Evolutionary conservation across 495 filamentous ascomycete genomes (phyloP).

Genomic region (Hyaloscypha variabilis): DNA sequence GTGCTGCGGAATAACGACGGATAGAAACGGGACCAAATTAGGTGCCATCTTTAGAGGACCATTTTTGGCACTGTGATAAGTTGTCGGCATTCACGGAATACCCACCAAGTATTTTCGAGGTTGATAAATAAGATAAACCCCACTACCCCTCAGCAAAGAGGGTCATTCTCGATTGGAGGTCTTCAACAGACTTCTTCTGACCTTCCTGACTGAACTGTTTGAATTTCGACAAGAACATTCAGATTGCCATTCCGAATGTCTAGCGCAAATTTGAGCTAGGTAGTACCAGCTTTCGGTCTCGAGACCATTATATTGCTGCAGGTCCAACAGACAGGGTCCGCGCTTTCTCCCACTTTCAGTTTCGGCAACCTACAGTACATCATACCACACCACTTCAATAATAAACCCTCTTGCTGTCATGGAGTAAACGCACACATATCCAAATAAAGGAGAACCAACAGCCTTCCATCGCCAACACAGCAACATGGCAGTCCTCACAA

Average conservation of each 20-base stretch:
- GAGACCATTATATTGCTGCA: background rate
- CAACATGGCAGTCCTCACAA: conserved; percentile 4
- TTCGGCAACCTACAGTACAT: background rate
- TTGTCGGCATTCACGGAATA: background rate
- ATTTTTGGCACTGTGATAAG: background rate
- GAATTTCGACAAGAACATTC: background rate
- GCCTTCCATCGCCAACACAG: background rate
- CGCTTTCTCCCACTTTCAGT: background rate
- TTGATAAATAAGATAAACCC: background rate
- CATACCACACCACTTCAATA: background rate
- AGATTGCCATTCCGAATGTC: background rate
- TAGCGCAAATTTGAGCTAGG: background rate
- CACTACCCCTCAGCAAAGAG: background rate
- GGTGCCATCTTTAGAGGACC: background rate
- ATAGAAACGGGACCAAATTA: background rate
- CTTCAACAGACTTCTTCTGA: background rate
- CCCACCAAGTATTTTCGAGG: background rate
- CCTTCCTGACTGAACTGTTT: background rate
- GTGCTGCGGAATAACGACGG: background rate
- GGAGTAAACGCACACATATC: too few species aligned
- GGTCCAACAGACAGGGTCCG: background rate
- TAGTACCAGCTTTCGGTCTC: background rate
- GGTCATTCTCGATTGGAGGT: background rate
- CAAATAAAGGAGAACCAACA: too few species aligned
- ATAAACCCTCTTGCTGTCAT: background rate